Percentiles rank a stretch among this genome's conserved stretches.
phyloP scores from a whole-genome alignment of 1,284 basidiomycete genomes.

The Boletus albobrunnescens region DNA sequence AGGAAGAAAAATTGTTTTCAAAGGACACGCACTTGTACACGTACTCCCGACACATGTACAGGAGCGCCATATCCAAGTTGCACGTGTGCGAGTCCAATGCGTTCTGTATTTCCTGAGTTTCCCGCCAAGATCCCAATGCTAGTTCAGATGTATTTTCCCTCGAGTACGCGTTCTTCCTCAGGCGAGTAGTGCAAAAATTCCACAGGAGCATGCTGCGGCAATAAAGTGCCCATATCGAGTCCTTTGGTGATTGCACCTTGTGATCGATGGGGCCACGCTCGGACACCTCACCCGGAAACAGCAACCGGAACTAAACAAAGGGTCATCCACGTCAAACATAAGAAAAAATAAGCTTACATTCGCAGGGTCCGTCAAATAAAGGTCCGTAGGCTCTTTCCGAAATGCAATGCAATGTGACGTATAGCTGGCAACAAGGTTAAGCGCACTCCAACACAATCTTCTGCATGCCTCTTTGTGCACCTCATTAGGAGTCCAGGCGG shows the following conservation, averaged over 20 bases:
- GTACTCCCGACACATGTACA: conserved; percentile 68
- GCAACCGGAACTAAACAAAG: conserved; percentile 43
- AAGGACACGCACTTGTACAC: conserved; percentile 61
- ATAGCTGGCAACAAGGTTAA: conserved; percentile 61
- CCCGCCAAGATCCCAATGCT: conserved; percentile 56
- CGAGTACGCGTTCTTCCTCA: conserved; percentile 40
- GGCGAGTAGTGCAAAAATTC: conserved; percentile 58
- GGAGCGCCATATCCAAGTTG: conserved; percentile 58
- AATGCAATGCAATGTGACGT: conserved; percentile 64
- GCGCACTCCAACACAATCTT: conserved; percentile 68
- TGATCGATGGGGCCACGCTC: conserved; percentile 44
- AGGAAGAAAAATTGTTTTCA: conserved; percentile 3
- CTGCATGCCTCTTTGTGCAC: conserved; percentile 64
- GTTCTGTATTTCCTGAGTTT: conserved; percentile 61
- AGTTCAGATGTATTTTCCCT: conserved; percentile 55
- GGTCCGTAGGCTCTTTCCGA: conserved; percentile 49
- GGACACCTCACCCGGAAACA: conserved; percentile 60
- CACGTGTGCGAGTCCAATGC: conserved; percentile 63
- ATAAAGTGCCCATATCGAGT: conserved; percentile 74
- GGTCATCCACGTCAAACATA: conserved; percentile 11
- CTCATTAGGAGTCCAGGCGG: conserved; percentile 49
- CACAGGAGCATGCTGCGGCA: conserved; percentile 75
- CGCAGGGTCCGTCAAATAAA: conserved; percentile 57
- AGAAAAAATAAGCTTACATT: conserved; percentile 46
- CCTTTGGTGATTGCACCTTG: conserved; percentile 52